Conservation (phyloP, 2,329 filamentous ascomycete genomes). For the Seiridium cupressi region DNA sequence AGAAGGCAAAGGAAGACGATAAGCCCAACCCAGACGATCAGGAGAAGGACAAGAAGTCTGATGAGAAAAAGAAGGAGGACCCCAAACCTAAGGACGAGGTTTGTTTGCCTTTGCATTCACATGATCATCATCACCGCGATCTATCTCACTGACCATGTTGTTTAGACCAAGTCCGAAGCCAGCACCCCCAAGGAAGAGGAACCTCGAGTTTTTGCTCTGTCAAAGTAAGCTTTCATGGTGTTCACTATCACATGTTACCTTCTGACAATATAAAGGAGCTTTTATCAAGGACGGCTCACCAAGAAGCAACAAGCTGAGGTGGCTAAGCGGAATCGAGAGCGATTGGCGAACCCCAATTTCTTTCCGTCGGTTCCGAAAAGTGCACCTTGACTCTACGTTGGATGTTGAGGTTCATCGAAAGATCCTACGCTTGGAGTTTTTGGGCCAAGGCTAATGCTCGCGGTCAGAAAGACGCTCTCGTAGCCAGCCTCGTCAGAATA, state of each 20-base stretch:
- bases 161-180: constrained; percentile 1
- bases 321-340: constrained; percentile 78
- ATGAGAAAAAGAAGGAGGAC: constrained; percentile 29
- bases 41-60: constrained; percentile 40
- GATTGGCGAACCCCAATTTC: constrained; percentile 71
- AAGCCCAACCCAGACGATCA: constrained; percentile 45
- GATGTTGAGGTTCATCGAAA: too few species aligned
- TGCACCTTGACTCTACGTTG: constrained; percentile 15
- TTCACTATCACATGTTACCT: background rate
- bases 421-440: too few species aligned
- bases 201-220: constrained; percentile 78
- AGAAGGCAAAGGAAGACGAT: constrained; percentile 51
- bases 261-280: constrained; percentile 53
- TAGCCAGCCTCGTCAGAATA: background rate
- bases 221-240: constrained; percentile 54
- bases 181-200: constrained; percentile 56
- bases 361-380: constrained; percentile 81
- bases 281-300: constrained; percentile 82
- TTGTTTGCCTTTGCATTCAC: background rate
- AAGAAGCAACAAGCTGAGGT: constrained; percentile 75
- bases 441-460: too few species aligned
- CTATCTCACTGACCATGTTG: background rate
- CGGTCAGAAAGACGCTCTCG: too few species aligned
- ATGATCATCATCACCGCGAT: background rate
- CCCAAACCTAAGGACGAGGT: constrained; percentile 29